Percentiles rank a stretch among this genome's conserved stretches.
phyloP scores from a whole-genome alignment of 1,139 yeast species.

The Candida albicans region DNA sequence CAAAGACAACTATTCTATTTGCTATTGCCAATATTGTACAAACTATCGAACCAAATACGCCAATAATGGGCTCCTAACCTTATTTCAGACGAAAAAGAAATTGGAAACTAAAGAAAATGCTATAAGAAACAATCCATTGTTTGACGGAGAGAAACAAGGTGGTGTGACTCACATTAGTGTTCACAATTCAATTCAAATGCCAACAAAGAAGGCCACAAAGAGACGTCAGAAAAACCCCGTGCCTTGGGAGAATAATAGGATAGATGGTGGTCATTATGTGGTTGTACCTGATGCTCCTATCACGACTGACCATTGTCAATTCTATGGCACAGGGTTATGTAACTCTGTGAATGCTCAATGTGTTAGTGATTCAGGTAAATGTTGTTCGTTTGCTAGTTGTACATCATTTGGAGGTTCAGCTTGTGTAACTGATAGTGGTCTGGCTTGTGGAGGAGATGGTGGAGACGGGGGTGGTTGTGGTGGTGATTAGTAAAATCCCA shows the following conservation, averaged over 20 bases:
- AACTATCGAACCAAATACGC: neutral
- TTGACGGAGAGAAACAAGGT: neutral
- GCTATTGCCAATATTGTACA: constrained; percentile 18
- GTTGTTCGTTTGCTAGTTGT: neutral
- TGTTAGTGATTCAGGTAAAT: neutral
- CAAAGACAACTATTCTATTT: constrained; percentile 15
- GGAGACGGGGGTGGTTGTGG: neutral
- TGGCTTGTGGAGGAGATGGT: neutral
- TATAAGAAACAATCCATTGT: neutral
- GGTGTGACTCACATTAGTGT: constrained; percentile 19
- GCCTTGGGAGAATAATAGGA: constrained; percentile 1
- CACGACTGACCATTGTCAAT: neutral
- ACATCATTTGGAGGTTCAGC: neutral
- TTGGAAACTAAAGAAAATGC: neutral
- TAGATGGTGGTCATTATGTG: neutral
- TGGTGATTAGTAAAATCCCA: neutral
- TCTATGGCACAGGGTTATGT: neutral
- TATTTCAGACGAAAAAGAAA: neutral
- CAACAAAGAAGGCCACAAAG: constrained; percentile 3
- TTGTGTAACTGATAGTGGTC: neutral
- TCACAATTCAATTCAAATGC: constrained; percentile 18
- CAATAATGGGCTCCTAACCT: neutral
- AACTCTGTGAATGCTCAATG: neutral
- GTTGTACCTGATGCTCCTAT: neutral
- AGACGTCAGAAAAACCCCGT: neutral